phyloP scores from a whole-genome alignment of 1,284 basidiomycete species.

The Heterobasidion parviporum region DNA sequence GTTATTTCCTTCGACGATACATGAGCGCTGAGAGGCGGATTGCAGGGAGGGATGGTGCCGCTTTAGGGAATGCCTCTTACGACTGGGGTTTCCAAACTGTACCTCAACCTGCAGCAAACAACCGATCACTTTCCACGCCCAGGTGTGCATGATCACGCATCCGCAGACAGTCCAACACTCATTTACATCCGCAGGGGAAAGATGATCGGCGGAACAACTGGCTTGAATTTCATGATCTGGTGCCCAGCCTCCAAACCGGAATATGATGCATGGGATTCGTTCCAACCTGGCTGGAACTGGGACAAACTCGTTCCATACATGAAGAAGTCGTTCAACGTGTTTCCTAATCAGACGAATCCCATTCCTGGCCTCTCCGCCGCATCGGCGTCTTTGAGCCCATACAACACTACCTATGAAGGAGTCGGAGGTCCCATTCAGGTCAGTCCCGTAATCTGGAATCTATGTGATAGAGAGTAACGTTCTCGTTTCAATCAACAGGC shows the following conservation, averaged over 20 bases:
- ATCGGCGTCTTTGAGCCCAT: neutral
- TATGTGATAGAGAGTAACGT: too few relatives aligned
- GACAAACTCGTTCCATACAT: neutral
- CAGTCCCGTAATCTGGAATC: neutral
- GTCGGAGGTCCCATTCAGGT: neutral
- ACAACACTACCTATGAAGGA: neutral
- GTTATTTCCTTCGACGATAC: neutral
- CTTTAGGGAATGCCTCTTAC: neutral
- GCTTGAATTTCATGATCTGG: neutral
- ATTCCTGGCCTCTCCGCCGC: neutral
- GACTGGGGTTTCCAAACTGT: neutral
- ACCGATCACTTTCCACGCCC: neutral
- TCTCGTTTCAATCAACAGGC: neutral
- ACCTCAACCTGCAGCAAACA: neutral
- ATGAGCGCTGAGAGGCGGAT: too few relatives aligned
- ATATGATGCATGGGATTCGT: neutral
- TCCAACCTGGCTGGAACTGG: neutral
- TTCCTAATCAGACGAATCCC: neutral
- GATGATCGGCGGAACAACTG: neutral
- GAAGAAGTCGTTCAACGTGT: neutral
- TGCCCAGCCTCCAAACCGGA: neutral
- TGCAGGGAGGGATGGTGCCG: neutral
- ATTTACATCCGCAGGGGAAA: neutral
- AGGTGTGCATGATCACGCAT: neutral
- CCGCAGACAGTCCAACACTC: too few relatives aligned